A percentile compares a stretch with the other conserved stretches of the same genome.
Evolutionary conservation across 225 moss, liverwort and hornwort genomes (phyloP).

Genomic region (Lunularia cruciata): DNA sequence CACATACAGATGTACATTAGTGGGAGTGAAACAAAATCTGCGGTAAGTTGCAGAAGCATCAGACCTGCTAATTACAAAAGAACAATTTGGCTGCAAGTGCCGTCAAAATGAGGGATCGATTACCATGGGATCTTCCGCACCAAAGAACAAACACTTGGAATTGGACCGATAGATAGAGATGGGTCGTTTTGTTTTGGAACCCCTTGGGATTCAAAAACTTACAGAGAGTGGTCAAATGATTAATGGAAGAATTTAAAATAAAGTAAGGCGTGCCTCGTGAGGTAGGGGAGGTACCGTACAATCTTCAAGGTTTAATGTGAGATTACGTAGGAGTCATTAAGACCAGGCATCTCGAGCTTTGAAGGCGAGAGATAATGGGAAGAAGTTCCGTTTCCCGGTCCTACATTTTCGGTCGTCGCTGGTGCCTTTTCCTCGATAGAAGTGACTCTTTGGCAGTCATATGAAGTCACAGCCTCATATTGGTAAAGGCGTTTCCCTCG

Average conservation of each 20-base stretch:
- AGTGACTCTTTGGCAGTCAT: not conserved
- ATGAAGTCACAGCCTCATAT: not conserved
- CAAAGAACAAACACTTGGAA: not conserved
- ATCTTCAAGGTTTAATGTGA: not conserved
- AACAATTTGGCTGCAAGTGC: no score
- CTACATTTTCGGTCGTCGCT: not conserved
- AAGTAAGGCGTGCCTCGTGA: not conserved
- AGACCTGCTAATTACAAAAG: no score
- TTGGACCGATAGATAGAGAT: not conserved
- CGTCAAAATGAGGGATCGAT: no score
- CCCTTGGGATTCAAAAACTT: not conserved
- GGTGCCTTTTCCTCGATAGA: not conserved
- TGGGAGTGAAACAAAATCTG: no score
- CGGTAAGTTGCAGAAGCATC: no score
- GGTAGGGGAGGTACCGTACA: not conserved
- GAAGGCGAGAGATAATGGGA: constrained; percentile 9
- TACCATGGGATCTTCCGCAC: no score
- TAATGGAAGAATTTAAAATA: not conserved
- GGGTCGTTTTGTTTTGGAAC: not conserved
- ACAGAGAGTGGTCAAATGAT: no score
- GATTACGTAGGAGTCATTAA: not conserved
- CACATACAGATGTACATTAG: no score
- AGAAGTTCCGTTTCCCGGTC: not conserved
- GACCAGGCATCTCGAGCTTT: not conserved
- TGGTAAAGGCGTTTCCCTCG: not conserved